Evolutionary conservation across 495 filamentous ascomycete genomes (phyloP), one percentile per base, ranked within the genome.

Genomic region (Hypoxylon fuscum): DNA sequence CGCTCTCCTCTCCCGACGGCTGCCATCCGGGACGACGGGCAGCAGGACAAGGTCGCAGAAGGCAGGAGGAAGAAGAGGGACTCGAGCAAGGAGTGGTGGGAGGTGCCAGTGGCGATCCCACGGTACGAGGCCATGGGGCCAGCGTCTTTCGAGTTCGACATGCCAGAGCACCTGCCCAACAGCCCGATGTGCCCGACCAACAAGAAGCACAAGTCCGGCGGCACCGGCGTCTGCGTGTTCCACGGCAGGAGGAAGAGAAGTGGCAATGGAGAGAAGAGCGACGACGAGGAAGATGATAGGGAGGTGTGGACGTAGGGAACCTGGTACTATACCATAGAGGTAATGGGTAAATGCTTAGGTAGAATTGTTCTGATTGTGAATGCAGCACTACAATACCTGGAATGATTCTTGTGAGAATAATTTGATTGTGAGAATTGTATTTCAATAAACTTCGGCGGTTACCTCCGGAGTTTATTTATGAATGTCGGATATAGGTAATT

Each of bases 101-200:
- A 72, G 46, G 69, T 69, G 17, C 54, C 66, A n/a, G 56, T 48
- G 8, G 59, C 66, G 8, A 17, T 49, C 14, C 54, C 54, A n/a
- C 17, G 52, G 3, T 55, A 66, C 34, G 45, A 48, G 17, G 34
- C 42, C n/a, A 32, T 41, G 35, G 5, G 47, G 3, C 22, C 42
- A 20, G 34, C 55, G 21, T 9, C 25, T 9, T 85, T 87, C 60
- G 77, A 83, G 46, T 78, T 84, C 53, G 75, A 85, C 46, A 67
- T 87, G 15, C 85, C 86, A n/a, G 86, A 88, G 38, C 88, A 90
- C 72, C 69, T 88, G 14, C 85, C 84, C 9, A 79, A 50, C 41
- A 88, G 85, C 63, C 87, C 87, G 35, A 72, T 88, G 63, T 90
- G 88, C 72, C 88, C 88, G 6, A 74, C 81, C 34, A 79, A 83